Evolutionary conservation across 2,329 filamentous ascomycete genomes (phyloP).

Genomic region (Cercospora sesami): DNA sequence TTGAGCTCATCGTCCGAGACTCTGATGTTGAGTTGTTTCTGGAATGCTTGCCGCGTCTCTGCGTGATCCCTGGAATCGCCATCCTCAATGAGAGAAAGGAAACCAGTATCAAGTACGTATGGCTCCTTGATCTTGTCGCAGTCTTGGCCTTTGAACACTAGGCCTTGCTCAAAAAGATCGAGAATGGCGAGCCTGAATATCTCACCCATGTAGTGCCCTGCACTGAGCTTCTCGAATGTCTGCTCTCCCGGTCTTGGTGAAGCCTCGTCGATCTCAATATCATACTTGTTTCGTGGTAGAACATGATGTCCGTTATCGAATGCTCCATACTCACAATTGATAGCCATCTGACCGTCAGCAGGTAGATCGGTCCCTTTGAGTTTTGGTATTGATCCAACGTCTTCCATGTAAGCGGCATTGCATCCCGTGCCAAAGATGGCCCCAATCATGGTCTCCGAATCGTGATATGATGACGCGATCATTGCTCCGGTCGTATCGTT

Average conservation of each 20-base stretch:
- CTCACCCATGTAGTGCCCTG: slow-evolving; percentile 89
- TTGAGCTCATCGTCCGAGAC: background rate
- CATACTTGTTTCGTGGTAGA: slow-evolving; percentile 82
- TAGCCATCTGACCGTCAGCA: slow-evolving; percentile 80
- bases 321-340: slow-evolving; percentile 97
- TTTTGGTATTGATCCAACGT: slow-evolving; percentile 79
- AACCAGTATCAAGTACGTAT: slow-evolving; percentile 86
- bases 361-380: slow-evolving; percentile 71
- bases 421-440: slow-evolving; percentile 94
- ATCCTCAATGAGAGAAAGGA: slow-evolving; percentile 85
- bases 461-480: slow-evolving; percentile 86
- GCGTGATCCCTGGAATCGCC: slow-evolving; percentile 33
- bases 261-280: slow-evolving; percentile 82
- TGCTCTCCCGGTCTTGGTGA: slow-evolving; percentile 93
- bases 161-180: slow-evolving; percentile 73
- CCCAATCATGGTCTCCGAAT: slow-evolving; percentile 78
- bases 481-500: slow-evolving; percentile 93
- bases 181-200: slow-evolving; percentile 86
- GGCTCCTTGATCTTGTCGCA: slow-evolving; percentile 73
- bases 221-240: slow-evolving; percentile 97
- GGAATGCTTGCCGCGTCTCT: slow-evolving; percentile 31
- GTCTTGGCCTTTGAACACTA: slow-evolving; percentile 79
- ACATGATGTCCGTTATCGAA: slow-evolving; percentile 94
- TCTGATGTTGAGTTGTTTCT: slow-evolving; percentile 30
- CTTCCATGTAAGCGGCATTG: slow-evolving; percentile 92